Conservation (phyloP, 495 filamentous ascomycete genomes). For the Mytilinidion resinicola region DNA sequence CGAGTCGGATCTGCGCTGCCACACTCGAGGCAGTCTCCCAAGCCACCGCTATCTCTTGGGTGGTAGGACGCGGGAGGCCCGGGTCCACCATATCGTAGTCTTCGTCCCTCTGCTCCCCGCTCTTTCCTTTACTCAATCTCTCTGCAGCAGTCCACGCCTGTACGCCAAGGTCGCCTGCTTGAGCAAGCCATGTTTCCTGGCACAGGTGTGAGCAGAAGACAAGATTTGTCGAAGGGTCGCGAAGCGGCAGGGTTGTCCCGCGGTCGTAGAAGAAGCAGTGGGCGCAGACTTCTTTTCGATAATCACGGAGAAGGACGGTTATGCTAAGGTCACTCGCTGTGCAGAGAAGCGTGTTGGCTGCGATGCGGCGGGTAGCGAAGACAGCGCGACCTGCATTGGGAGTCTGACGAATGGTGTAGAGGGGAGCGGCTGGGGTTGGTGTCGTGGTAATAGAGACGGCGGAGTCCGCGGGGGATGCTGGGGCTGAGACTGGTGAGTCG, state of each 20-base stretch:
- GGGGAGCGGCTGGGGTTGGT: background rate
- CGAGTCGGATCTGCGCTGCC: conserved; percentile 17
- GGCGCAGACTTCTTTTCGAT: conserved; percentile 37
- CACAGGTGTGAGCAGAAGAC: conserved; percentile 31
- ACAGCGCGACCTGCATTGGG: conserved; percentile 32
- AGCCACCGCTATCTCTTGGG: conserved; percentile 11
- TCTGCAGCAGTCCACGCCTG: conserved; percentile 27
- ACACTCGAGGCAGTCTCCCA: conserved; percentile 12
- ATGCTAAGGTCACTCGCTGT: conserved; percentile 16
- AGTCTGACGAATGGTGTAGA: conserved; percentile 28
- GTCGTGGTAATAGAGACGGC: too few species aligned
- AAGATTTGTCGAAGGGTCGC: conserved; percentile 24
- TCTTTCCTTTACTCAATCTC: conserved; percentile 8
- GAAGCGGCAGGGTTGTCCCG: conserved; percentile 26
- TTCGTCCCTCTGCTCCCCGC: conserved; percentile 2
- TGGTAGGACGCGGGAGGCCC: conserved; percentile 11
- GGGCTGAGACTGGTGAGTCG: too few species aligned
- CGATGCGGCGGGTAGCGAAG: conserved; percentile 26
- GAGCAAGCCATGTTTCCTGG: conserved; percentile 18
- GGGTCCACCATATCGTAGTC: conserved; percentile 21
- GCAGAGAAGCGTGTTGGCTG: conserved; percentile 21
- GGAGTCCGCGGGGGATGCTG: too few species aligned
- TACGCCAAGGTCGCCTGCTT: conserved; percentile 21
- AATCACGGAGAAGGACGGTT: conserved; percentile 32
- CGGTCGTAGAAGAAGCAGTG: conserved; percentile 36